Evolutionary conservation across 345 rosid genomes (phyloP).

Genomic region (Gossypium mustelinum): DNA sequence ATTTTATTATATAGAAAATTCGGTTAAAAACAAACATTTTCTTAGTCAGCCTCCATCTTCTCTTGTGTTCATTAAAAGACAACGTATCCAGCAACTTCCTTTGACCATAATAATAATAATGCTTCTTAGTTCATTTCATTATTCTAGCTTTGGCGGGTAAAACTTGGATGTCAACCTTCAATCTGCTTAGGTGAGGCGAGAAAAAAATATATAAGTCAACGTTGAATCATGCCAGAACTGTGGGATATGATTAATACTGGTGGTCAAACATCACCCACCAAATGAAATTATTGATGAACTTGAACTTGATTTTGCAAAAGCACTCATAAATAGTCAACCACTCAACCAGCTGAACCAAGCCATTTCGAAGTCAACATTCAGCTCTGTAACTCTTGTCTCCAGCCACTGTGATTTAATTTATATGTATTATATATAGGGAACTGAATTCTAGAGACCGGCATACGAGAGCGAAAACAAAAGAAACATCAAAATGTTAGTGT

Average conservation of each 20-base stretch:
- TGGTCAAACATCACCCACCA: no score
- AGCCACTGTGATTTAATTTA: neutral
- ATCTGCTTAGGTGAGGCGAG: neutral
- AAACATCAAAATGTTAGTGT: constrained; percentile 1
- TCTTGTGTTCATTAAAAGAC: neutral
- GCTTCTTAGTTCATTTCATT: neutral
- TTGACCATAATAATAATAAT: neutral
- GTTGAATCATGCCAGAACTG: no score
- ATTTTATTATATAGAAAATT: neutral
- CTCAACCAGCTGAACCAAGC: neutral
- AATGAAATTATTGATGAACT: no score
- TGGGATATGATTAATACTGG: no score
- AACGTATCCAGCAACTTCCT: neutral
- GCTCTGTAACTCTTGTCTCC: neutral
- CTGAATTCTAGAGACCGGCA: neutral
- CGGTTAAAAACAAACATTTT: neutral
- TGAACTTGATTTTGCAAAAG: no score
- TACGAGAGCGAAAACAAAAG: neutral
- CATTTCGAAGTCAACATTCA: neutral
- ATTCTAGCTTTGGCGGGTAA: neutral
- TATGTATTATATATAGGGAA: neutral
- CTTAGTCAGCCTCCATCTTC: neutral
- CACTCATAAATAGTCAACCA: no score
- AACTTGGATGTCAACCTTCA: neutral
- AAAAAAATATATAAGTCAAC: no score